Base-by-base conservation (phyloP, 257 asterid genomes). In the Solanum bukasovii region DNA sequence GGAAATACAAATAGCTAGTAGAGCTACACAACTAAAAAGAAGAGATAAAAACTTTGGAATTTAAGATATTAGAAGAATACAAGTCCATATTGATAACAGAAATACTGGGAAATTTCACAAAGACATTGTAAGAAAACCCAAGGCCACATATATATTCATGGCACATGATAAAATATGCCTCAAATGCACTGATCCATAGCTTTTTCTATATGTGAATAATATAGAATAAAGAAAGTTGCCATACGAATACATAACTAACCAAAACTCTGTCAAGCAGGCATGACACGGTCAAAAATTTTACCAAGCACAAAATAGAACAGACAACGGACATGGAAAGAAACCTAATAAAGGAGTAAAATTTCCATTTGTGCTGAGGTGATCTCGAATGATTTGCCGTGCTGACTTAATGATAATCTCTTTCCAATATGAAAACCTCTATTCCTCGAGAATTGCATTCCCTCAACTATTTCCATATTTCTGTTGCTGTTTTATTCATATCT, bases 401-500 rank as follows among this genome's bases (percentile, higher is more conserved):
- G 84, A 25, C 14, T 1, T 13, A 78, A 40, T 4, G 68, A n/a
- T 77, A 61, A 21, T 78, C 59, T 67, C 71, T 84, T 40, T 82
- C 88, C 65, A 83, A 85, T 61, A 85, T 87, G 77, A 83, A 37
- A 73, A 83, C 21, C 44, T 84, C 67, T 91, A 77, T 37, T 87
- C 89, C 71, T 88, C 82, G 42, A 90, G 77, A 86, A 90, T 90
- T 89, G 88, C 88, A 93, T 75, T 91, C 93, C 9, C 88, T 85
- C 91, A 95, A 83, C 90, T 91, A 94, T 89, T 91, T 83, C 29
- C 89, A 90, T n/a, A 94, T 87, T 89, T 88, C 92, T 59, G 87
- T 61, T 88, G 96, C 98, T 89, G 93, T 97, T 42, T 56, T 91
- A 78, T 84, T 89, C 96, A 95, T 92, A 61, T 97, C 95, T 42